Evolutionary conservation across 352 stramenopile species (phyloP), one percentile per base, ranked within the genome.

Genomic region (Aphanomyces cochlioides): DNA sequence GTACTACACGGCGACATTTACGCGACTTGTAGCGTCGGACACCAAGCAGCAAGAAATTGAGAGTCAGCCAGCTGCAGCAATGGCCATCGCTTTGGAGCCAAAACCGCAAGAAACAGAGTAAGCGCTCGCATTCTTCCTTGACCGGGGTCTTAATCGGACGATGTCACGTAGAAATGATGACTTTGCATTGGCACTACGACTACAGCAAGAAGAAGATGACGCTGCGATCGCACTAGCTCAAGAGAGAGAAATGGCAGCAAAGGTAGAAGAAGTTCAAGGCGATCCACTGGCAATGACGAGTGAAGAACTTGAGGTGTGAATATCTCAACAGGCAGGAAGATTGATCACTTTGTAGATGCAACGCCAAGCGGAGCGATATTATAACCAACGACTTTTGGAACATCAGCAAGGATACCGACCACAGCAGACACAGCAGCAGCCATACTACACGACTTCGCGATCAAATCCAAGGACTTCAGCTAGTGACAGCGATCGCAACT

Each of bases 1-100:
- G 68, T 95, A 93, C 69, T 79, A 88, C 21, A 81, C 93, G 40
- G 75, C 79, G 1, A 75, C 80, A 17, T 95, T 95, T 70, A 77
- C 75, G 12, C 77, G 81, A 6, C 73, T 92, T 7, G 90, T 89
- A 36, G 82, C 77, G 2, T 82, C 77, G 2, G 78, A 92, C 57
- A 88, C 80, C 36, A 82, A 85, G 6, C 87, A 95, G 69, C 74
- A 92, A 48, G 83, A 73, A 41, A 81, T 95, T 12, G 57, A 91
- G 3, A 83, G 78, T 34, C 83, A 89, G 28, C 28, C 28, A 28
- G 28, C 28, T 28, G 28, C 28, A 28, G 28, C 28, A 28, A 28
- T 28, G 28, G 28, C 28, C 28, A 2, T 28, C 28, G 28, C 28
- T 28, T 28, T 28, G 28, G 28, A 28, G 28, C 28, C 28, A 28